phyloP scores from a whole-genome alignment of 371 early-diverging fungal species.

The Syncephalis plumigaleata region DNA sequence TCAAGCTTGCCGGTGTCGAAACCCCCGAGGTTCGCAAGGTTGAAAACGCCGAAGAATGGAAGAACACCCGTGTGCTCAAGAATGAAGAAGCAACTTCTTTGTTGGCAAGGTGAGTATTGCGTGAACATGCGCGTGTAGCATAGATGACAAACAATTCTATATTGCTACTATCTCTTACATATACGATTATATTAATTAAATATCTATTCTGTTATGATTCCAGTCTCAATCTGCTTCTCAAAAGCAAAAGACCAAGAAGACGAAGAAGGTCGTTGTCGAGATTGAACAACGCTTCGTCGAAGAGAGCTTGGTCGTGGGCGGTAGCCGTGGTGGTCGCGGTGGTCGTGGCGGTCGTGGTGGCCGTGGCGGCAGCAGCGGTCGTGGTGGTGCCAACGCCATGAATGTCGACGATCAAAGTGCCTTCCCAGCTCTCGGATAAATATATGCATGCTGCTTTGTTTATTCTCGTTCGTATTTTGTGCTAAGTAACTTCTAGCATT shows the following conservation, averaged over 20 bases:
- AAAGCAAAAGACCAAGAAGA: conserved; percentile 27
- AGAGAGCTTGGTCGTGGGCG: conserved; percentile 11
- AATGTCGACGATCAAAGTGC: conserved; percentile 50
- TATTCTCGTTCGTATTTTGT: too few relatives aligned
- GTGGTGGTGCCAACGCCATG: conserved; percentile 23
- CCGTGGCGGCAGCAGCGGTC: conserved; percentile 20
- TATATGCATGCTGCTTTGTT: too few relatives aligned
- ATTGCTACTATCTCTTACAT: too few relatives aligned
- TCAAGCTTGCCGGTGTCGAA: conserved; percentile 11
- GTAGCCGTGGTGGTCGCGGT: conserved; percentile 13
- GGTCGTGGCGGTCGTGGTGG: conserved; percentile 16
- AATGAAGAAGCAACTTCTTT: conserved; percentile 43
- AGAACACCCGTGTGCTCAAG: conserved; percentile 45
- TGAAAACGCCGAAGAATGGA: conserved; percentile 55
- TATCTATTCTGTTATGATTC: too few relatives aligned
- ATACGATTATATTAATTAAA: too few relatives aligned
- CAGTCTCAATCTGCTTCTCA: conserved; percentile 8
- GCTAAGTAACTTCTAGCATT: too few relatives aligned
- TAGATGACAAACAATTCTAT: conserved; percentile 2
- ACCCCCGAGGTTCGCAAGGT: conserved; percentile 59
- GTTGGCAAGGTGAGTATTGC: conserved; percentile 32
- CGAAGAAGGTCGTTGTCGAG: conserved; percentile 37
- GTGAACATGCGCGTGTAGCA: not conserved
- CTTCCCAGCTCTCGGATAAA: conserved; percentile 51
- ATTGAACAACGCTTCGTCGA: conserved; percentile 34